Evolutionary conservation across 192 early-diverging fungal species (phyloP).

Genomic region (Coemansia sp.): DNA sequence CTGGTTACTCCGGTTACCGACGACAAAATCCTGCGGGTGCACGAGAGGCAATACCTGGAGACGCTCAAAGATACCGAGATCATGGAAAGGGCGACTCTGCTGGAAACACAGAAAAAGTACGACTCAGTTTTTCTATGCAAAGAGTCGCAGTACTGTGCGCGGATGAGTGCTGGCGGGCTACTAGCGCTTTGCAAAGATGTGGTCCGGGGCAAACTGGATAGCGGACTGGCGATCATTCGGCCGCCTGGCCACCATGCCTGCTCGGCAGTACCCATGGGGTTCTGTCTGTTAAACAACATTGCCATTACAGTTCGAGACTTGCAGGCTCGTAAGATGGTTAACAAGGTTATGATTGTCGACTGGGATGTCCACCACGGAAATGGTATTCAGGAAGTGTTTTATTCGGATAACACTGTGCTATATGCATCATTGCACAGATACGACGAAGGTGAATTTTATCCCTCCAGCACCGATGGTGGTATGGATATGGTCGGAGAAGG

Average conservation of each 20-base stretch:
- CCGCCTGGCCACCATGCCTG: conserved; percentile 96
- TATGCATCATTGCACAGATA: conserved; percentile 88
- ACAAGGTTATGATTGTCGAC: conserved; percentile 80
- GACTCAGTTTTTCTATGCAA: conserved; percentile 75
- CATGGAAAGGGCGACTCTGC: conserved; percentile 51
- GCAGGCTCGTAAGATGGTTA: conserved; percentile 46
- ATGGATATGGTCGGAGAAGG: conserved; percentile 63
- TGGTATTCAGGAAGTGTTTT: conserved; percentile 85
- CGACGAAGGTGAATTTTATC: conserved; percentile 79
- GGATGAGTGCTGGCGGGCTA: conserved; percentile 74
- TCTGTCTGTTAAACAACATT: conserved; percentile 89
- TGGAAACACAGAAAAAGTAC: conserved; percentile 45
- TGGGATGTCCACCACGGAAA: conserved; percentile 98
- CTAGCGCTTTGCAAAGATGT: conserved; percentile 74
- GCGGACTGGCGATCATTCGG: conserved; percentile 85
- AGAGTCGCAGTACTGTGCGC: conserved; percentile 62
- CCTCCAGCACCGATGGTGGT: conserved; percentile 58
- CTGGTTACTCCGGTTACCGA: conserved; percentile 12
- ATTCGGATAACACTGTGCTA: conserved; percentile 72
- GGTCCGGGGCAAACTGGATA: conserved; percentile 59
- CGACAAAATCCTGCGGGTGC: conserved; percentile 53
- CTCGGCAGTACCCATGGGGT: conserved; percentile 72
- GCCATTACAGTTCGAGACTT: conserved; percentile 75
- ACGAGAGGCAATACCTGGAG: conserved; percentile 52
- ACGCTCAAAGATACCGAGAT: conserved; percentile 48